These are phyloP conservation scores for Graphium sp. DNA, from an alignment of 2,329 filamentous ascomycete species.

Conservation along the genomic window DNA sequence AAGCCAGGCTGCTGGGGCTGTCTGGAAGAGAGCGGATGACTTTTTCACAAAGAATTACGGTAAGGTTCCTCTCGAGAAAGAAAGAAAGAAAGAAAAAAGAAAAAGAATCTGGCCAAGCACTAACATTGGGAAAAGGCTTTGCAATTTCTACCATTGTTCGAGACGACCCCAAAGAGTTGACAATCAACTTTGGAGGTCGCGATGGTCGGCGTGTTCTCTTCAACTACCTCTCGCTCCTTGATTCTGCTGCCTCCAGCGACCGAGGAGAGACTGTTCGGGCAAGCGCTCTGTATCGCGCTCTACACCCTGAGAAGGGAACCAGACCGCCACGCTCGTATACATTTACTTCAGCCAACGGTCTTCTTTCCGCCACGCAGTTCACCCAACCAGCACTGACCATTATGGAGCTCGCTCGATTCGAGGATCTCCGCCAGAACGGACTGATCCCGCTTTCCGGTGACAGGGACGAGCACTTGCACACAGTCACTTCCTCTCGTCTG, in stretches of 20 bases:
- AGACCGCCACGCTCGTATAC: slow-evolving; percentile 91
- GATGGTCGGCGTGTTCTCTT: slow-evolving; percentile 93
- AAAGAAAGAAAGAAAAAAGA: no score
- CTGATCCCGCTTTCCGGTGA: slow-evolving; percentile 88
- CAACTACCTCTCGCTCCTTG: slow-evolving; percentile 99
- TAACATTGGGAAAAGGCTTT: slow-evolving; percentile 45
- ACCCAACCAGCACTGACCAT: slow-evolving; percentile 92
- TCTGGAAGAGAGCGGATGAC: slow-evolving; percentile 95
- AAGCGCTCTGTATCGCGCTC: slow-evolving; percentile 76
- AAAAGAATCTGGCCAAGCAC: no score
- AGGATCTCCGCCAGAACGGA: slow-evolving; percentile 96
- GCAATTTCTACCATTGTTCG: slow-evolving; percentile 98
- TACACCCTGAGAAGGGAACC: slow-evolving; percentile 97
- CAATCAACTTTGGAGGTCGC: slow-evolving; percentile 92
- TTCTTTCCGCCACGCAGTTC: slow-evolving; percentile 95
- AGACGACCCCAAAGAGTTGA: slow-evolving; percentile 98
- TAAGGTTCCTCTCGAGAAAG: no score
- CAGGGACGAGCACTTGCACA: no score
- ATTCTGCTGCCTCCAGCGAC: no score
- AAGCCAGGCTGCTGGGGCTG: slow-evolving; percentile 86
- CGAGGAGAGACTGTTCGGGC: slow-evolving; percentile 99
- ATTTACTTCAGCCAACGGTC: slow-evolving; percentile 84
- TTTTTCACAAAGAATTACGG: slow-evolving; percentile 98
- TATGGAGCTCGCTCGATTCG: slow-evolving; percentile 99
- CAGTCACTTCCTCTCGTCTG: no score